phyloP scores from a whole-genome alignment of 257 asterid genomes.

The Capsicum pubescens region DNA sequence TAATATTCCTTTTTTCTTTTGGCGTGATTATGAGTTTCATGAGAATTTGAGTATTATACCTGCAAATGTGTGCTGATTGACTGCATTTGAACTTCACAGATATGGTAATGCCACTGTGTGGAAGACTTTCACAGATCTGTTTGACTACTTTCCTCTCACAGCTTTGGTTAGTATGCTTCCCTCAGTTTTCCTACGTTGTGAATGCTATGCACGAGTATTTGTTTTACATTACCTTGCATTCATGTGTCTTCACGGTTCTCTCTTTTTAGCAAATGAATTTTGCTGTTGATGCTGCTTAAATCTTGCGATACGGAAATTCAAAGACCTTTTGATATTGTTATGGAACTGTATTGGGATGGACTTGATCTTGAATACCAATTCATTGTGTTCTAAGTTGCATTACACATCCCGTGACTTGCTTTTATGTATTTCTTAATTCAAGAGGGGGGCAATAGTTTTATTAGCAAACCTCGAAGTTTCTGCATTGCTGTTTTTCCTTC shows the following conservation, averaged over 20 bases:
- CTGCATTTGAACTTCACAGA: constrained; percentile 45
- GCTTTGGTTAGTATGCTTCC: constrained; percentile 74
- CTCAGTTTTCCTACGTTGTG: neutral
- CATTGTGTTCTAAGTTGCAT: neutral
- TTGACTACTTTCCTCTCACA: constrained; percentile 93
- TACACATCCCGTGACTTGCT: neutral
- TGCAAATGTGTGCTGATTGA: constrained; percentile 12
- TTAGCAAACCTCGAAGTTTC: too few species aligned
- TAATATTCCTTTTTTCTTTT: neutral
- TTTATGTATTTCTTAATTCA: neutral
- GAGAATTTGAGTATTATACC: neutral
- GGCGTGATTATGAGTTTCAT: neutral
- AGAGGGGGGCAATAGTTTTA: neutral
- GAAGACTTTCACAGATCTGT: constrained; percentile 92
- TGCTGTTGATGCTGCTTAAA: neutral
- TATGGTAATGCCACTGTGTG: constrained; percentile 95
- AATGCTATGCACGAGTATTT: neutral
- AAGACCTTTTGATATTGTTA: constrained; percentile 15
- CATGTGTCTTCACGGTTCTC: neutral
- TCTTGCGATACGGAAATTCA: neutral
- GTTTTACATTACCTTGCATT: neutral
- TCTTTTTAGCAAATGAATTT: neutral
- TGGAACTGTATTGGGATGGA: neutral
- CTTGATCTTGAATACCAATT: neutral
- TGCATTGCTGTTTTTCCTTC: too few species aligned